Conservation (phyloP, 2,329 filamentous ascomycete species). For the Magnaporthales sp. region DNA sequence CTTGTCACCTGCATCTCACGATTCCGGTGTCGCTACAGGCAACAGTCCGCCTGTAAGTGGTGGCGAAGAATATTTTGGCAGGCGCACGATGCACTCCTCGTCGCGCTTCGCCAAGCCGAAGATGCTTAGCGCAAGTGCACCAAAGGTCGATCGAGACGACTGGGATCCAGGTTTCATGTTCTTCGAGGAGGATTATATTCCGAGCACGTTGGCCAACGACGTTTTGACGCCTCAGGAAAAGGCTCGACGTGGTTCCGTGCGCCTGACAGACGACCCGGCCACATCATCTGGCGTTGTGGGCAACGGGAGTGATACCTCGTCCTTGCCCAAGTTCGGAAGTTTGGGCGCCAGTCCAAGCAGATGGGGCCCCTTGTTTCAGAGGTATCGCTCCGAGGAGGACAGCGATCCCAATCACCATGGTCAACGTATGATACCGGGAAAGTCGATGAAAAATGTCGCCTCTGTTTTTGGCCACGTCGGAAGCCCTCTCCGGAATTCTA, state of each 20-base stretch:
- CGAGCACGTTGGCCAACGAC: constrained; percentile 56
- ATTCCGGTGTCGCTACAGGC: constrained; percentile 16
- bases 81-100: constrained; percentile 64
- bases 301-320: constrained; percentile 26
- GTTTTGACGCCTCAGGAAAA: constrained; percentile 60
- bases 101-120: constrained; percentile 56
- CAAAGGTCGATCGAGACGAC: constrained; percentile 54
- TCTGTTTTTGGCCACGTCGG: constrained; percentile 60
- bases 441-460: constrained; percentile 30
- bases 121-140: constrained; percentile 55
- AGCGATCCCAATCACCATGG: constrained; percentile 41
- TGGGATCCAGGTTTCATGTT: constrained; percentile 67
- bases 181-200: constrained; percentile 77
- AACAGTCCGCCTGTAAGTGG: constrained; percentile 36
- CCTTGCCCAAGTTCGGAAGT: constrained; percentile 49
- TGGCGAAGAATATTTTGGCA: constrained; percentile 54
- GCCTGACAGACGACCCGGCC: constrained; percentile 37
- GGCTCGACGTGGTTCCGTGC: constrained; percentile 52
- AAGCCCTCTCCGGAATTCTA: constrained; percentile 55
- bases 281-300: constrained; percentile 20
- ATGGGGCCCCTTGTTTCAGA: constrained; percentile 46
- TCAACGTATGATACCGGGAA: constrained; percentile 14
- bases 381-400: constrained; percentile 44
- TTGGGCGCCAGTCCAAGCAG: constrained; percentile 35
- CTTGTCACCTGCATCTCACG: constrained; percentile 27